Conservation (phyloP, 768 basidiomycete genomes). For the Mycena floridula region DNA sequence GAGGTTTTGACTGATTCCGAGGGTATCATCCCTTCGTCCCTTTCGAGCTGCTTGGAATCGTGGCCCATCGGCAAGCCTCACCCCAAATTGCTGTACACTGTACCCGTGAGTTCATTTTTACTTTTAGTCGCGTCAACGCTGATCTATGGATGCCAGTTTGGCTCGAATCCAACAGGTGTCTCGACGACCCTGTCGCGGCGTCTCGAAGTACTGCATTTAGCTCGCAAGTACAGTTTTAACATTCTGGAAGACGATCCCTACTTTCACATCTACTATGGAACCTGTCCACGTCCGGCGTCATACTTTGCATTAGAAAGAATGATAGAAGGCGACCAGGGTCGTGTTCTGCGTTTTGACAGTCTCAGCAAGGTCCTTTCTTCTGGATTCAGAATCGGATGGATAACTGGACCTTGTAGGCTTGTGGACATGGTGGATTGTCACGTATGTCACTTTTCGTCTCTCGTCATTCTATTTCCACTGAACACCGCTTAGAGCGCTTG, state of each 20-base stretch:
- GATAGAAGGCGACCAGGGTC: conserved; percentile 46
- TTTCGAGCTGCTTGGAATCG: conserved; percentile 59
- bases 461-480: not conserved
- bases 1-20: conserved; percentile 73
- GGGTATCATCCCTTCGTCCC: conserved; percentile 55
- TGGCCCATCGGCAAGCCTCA: conserved; percentile 70
- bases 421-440: conserved; percentile 65
- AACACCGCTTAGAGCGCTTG: conserved; percentile 45
- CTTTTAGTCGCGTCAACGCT: not conserved
- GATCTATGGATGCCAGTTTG: conserved; percentile 45
- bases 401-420: conserved; percentile 66
- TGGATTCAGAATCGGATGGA: conserved; percentile 77
- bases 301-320: conserved; percentile 79
- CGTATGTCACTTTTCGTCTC: conserved; percentile 31
- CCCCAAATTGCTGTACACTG: conserved; percentile 78
- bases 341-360: conserved; percentile 85
- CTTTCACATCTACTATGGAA: conserved; percentile 70
- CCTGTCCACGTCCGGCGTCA: conserved; percentile 54
- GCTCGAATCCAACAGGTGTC: conserved; percentile 81
- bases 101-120: conserved; percentile 47
- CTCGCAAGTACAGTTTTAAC: conserved; percentile 66
- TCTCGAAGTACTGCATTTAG: conserved; percentile 63
- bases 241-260: conserved; percentile 89
- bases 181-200: conserved; percentile 67
- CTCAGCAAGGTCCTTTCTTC: conserved; percentile 80